Evolutionary conservation across 805 yeast species (phyloP), one percentile per base, ranked within the genome.

Genomic region (Brettanomyces sp.): DNA sequence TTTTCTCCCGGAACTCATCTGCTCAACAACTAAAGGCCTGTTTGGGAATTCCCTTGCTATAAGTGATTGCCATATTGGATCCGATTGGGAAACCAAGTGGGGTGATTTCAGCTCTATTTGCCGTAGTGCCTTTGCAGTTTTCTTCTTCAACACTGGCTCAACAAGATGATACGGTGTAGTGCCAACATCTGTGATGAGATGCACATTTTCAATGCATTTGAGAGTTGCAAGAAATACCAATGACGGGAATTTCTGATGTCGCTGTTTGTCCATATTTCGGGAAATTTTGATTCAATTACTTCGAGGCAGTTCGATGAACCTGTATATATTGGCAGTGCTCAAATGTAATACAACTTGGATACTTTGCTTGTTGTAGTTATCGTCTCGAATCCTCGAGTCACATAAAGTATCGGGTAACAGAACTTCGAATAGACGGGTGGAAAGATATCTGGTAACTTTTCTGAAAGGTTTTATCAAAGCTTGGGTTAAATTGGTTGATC

Each of bases 1-100:
- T 34, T 51, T 50, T 32, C 49, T 47, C 14, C 58, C 60, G 32
- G 48, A 47, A 41, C 51, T 49, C 13, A 52, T 43, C 14, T 41
- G 42, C 24, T 44, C 30, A 38, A 46, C 52, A 9, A 48, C 53
- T 3, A 47, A 14, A 13, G 79, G 77, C 34, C 79, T 55, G 42
- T 68, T 69, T 3, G 73, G 67, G 49, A 77, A 77, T 53, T 76
- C 81, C 46, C 70, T 65, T 36, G 60, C 60, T 1, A 76, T 59
- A 22, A 77, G 56, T n/a, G 48, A 45, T 36, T 54, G 56, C 82
- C 82, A 77, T 33, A 76, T 50, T 5, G 59, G 62, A 49, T 75
- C 79, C 3, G 73, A 60, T 38, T 65, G 57, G 1, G 70, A 67
- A 5, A 56, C 56, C 1, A 77, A 52, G 23, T 65, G 73, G 4